A percentile compares a stretch with the other conserved stretches of the same genome.
Conservation (phyloP, 495 filamentous ascomycete species). For the Beverwykella pulmonaria region DNA sequence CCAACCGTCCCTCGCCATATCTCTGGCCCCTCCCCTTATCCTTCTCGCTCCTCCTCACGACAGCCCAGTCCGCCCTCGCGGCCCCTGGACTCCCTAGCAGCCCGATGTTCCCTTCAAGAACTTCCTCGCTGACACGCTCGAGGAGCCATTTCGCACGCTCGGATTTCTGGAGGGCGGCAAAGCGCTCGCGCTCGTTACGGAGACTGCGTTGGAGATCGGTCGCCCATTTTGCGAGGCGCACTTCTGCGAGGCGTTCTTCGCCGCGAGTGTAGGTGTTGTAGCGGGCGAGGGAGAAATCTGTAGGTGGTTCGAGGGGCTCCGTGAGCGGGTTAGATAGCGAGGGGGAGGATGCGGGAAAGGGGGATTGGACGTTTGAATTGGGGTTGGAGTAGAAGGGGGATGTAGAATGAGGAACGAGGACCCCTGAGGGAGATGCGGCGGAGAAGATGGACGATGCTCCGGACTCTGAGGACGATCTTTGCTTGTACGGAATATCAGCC, state of each 20-base stretch:
- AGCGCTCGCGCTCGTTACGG: slow-evolving; percentile 77
- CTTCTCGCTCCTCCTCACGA: slow-evolving; percentile 32
- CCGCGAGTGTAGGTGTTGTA: slow-evolving; percentile 70
- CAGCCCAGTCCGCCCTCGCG: slow-evolving; percentile 42
- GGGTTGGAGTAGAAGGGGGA: slow-evolving; percentile 40
- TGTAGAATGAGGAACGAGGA: slow-evolving; percentile 40
- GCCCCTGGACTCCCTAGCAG: slow-evolving; percentile 57
- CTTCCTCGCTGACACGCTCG: slow-evolving; percentile 73
- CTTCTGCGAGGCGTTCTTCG: slow-evolving; percentile 74
- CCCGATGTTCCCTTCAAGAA: slow-evolving; percentile 21
- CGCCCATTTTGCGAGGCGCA: slow-evolving; percentile 87
- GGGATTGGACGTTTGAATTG: slow-evolving; percentile 34
- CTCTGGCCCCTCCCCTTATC: slow-evolving; percentile 37
- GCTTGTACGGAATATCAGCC: slow-evolving; percentile 12
- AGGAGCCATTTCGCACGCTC: slow-evolving; percentile 74
- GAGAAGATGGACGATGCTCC: slow-evolving; percentile 35
- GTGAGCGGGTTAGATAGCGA: slow-evolving; percentile 35
- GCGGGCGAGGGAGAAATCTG: slow-evolving; percentile 69
- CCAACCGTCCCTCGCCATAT: slow-evolving; percentile 38
- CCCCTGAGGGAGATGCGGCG: slow-evolving; percentile 35
- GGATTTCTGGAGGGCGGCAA: slow-evolving; percentile 67
- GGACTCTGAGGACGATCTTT: slow-evolving; percentile 27
- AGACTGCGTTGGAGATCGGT: slow-evolving; percentile 82
- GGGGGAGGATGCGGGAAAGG: slow-evolving; percentile 37
- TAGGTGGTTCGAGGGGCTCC: slow-evolving; percentile 45